Percentiles rank a stretch among this genome's conserved stretches.
Conservation (phyloP, 345 rosid genomes). For the Mangifera indica region DNA sequence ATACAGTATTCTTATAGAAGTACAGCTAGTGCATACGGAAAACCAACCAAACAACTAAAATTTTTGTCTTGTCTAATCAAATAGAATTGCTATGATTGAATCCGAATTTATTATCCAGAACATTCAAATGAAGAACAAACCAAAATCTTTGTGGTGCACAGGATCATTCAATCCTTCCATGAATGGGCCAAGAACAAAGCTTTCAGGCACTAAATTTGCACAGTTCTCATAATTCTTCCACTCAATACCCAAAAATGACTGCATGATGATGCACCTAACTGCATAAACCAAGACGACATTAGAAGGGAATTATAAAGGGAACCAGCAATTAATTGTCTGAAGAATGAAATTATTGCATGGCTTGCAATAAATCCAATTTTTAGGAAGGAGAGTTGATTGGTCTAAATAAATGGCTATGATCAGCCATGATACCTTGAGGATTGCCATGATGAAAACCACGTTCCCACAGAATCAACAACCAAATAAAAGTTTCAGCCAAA, state of each 20-base stretch:
- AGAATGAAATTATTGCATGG: not conserved
- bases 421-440: constrained; percentile 69
- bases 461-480: constrained; percentile 88
- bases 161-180: constrained; percentile 86
- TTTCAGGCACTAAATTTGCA: constrained; percentile 63
- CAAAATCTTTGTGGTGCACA: constrained; percentile 86
- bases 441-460: constrained; percentile 83
- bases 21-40: not conserved
- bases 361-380: not conserved
- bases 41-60: not conserved
- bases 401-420: constrained; percentile 17
- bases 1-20: not conserved
- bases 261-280: constrained; percentile 96
- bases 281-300: constrained; percentile 31
- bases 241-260: constrained; percentile 74
- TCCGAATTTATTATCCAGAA: constrained; percentile 4
- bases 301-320: not conserved
- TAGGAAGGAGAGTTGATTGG: not conserved
- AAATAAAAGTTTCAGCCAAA: constrained; percentile 50
- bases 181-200: constrained; percentile 78
- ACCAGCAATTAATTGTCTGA: not conserved
- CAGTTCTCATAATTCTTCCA: constrained; percentile 60
- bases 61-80: not conserved
- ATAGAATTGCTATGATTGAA: constrained; percentile 8
- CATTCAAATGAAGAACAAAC: constrained; percentile 42